These are phyloP conservation scores for Tetradesmus lagerheimii DNA, from an alignment of 139 green algal species.

Conservation along the genomic window DNA sequence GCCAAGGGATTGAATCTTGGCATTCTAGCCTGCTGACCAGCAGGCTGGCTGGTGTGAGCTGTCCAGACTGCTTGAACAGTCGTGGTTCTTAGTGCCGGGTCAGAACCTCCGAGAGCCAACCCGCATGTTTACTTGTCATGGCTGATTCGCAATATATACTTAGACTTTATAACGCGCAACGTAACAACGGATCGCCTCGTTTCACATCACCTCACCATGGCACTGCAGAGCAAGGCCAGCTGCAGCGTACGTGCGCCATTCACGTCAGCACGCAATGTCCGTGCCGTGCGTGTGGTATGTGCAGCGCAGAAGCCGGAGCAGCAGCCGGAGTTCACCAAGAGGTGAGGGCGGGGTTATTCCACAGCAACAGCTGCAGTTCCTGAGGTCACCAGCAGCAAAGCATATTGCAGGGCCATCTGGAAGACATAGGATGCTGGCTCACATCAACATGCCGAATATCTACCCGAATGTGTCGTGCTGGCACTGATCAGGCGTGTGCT, in stretches of 20 bases:
- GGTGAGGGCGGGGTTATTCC: not conserved
- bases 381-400: not conserved
- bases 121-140: not conserved
- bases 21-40: not conserved
- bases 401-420: not conserved
- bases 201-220: not conserved
- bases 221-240: not conserved
- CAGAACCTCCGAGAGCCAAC: not conserved
- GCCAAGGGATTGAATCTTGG: not conserved
- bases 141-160: too few relatives aligned
- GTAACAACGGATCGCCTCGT: not conserved
- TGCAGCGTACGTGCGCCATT: slow-evolving; percentile 21
- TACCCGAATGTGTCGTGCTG: too few relatives aligned
- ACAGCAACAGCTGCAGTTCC: not conserved
- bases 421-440: not conserved
- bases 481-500: not conserved
- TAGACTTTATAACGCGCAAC: not conserved
- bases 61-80: not conserved
- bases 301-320: slow-evolving; percentile 12
- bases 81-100: not conserved
- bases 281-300: slow-evolving; percentile 8
- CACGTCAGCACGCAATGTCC: not conserved
- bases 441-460: too few relatives aligned
- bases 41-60: not conserved
- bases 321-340: slow-evolving; percentile 8